Conservation (phyloP, 2,329 filamentous ascomycete species). For the Cryphonectria japonica region DNA sequence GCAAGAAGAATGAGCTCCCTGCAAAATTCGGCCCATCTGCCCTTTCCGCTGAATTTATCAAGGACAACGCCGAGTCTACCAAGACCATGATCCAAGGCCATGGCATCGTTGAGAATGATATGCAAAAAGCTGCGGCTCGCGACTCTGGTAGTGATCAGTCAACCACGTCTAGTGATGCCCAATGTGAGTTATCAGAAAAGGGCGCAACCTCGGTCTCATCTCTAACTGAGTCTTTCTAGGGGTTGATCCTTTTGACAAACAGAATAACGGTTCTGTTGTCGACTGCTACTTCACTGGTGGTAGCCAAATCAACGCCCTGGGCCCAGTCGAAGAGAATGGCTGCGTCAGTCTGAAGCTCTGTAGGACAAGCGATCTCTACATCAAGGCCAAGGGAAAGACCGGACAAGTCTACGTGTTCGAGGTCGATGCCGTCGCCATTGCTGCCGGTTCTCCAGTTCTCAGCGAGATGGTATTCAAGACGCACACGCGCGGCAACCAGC, state of each 20-base stretch:
- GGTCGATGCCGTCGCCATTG: slow-evolving; percentile 23
- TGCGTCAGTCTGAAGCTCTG: slow-evolving; percentile 20
- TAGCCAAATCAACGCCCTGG: slow-evolving; percentile 4
- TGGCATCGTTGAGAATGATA: background rate
- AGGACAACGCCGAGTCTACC: background rate
- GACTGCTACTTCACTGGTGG: slow-evolving; percentile 25
- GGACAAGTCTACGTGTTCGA: slow-evolving; percentile 25
- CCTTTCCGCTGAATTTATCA: background rate
- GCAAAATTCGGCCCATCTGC: background rate
- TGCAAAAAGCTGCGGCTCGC: too few relatives aligned
- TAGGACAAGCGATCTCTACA: slow-evolving; percentile 24
- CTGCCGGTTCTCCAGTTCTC: slow-evolving; percentile 23
- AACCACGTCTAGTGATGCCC: background rate
- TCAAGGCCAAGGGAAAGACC: slow-evolving; percentile 19
- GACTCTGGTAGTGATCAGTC: background rate
- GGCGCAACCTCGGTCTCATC: background rate
- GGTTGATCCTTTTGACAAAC: slow-evolving; percentile 19
- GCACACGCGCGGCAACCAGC: slow-evolving; percentile 25
- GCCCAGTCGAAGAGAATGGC: slow-evolving; percentile 19
- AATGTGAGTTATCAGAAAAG: slow-evolving; percentile 6
- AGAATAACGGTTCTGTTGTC: slow-evolving; percentile 19
- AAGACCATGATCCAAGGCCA: background rate
- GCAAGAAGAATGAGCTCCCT: background rate
- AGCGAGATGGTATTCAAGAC: slow-evolving; percentile 26
- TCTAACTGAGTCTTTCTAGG: background rate